These are phyloP conservation scores for Aspergillus candidus DNA, from an alignment of 2,329 filamentous ascomycete genomes.

Conservation along the genomic window DNA sequence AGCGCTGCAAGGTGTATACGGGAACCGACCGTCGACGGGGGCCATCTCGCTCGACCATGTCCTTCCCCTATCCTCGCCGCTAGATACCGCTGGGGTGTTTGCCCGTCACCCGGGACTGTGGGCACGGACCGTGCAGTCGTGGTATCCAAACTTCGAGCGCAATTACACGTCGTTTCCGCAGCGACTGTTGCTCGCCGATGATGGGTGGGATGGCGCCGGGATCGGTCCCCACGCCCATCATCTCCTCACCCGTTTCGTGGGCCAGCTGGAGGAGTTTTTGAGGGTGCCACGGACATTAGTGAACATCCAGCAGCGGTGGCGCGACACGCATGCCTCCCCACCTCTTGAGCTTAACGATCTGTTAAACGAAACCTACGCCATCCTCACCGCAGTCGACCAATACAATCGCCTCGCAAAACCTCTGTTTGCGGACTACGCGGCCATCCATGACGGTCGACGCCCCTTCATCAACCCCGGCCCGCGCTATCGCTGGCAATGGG, in stretches of 20 bases:
- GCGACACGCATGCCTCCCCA: slow-evolving; percentile 10
- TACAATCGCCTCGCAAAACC: slow-evolving; percentile 13
- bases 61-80: slow-evolving; percentile 21
- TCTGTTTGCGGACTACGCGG: slow-evolving; percentile 24
- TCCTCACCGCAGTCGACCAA: slow-evolving; percentile 15
- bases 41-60: slow-evolving; percentile 16
- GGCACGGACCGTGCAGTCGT: slow-evolving; percentile 11
- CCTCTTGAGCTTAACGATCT: slow-evolving; percentile 10
- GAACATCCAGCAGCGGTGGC: slow-evolving; percentile 22
- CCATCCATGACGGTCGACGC: slow-evolving; percentile 15
- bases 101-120: slow-evolving; percentile 20
- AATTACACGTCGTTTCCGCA: slow-evolving; percentile 19
- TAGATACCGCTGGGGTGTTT: slow-evolving; percentile 28
- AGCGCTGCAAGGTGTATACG: slow-evolving; percentile 23
- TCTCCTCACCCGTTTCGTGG: slow-evolving; percentile 19
- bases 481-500: slow-evolving; percentile 18
- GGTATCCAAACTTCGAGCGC: slow-evolving; percentile 13
- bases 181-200: slow-evolving; percentile 9
- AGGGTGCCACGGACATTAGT: slow-evolving; percentile 20
- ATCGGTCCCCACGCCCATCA: slow-evolving; percentile 18
- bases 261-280: slow-evolving; percentile 21
- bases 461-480: slow-evolving; percentile 28
- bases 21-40: slow-evolving; percentile 21
- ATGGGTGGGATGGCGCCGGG: not conserved
- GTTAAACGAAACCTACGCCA: slow-evolving; percentile 11